Conservation (phyloP, 2,329 filamentous ascomycete genomes). For the Xylaria polymorpha region DNA sequence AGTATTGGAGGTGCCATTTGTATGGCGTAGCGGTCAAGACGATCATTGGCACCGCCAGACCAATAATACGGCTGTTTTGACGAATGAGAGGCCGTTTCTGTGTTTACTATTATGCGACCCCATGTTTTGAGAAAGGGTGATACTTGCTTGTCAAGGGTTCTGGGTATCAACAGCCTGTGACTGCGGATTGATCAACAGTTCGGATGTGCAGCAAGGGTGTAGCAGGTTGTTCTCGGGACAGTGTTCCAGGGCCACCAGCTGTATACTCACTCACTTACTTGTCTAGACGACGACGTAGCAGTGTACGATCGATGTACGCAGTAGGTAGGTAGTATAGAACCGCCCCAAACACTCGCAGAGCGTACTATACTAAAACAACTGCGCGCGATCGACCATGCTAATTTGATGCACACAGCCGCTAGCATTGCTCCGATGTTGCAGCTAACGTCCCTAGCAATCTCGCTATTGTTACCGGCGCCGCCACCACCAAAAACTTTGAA, state of each 20-base stretch:
- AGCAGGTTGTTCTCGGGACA: slow-evolving; percentile 16
- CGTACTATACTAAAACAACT: slow-evolving; percentile 19
- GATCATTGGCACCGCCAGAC: slow-evolving; percentile 40
- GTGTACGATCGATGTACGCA: too few relatives aligned
- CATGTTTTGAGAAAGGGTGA: slow-evolving; percentile 21
- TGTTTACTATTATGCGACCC: slow-evolving; percentile 34
- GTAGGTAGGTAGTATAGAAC: slow-evolving; percentile 8
- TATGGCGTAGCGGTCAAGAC: slow-evolving; percentile 38
- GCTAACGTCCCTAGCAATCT: slow-evolving; percentile 20
- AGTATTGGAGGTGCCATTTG: slow-evolving; percentile 15
- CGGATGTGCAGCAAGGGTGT: slow-evolving; percentile 36
- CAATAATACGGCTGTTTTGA: slow-evolving; percentile 21
- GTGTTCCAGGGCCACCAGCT: slow-evolving; percentile 11
- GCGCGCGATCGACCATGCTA: slow-evolving; percentile 32
- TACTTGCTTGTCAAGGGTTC: slow-evolving; percentile 21
- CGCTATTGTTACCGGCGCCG: neutral
- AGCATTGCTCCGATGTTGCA: slow-evolving; percentile 19
- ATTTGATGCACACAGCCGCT: slow-evolving; percentile 34
- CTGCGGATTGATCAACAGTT: slow-evolving; percentile 22
- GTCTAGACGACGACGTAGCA: slow-evolving; percentile 27
- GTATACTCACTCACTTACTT: slow-evolving; percentile 12
- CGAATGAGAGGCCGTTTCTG: slow-evolving; percentile 34
- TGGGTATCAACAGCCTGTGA: slow-evolving; percentile 1
- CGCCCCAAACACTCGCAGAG: slow-evolving; percentile 20
- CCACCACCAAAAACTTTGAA: slow-evolving; percentile 13